Conservation (phyloP, 495 filamentous ascomycete genomes). For the Hypoxylon crocopeplum region DNA sequence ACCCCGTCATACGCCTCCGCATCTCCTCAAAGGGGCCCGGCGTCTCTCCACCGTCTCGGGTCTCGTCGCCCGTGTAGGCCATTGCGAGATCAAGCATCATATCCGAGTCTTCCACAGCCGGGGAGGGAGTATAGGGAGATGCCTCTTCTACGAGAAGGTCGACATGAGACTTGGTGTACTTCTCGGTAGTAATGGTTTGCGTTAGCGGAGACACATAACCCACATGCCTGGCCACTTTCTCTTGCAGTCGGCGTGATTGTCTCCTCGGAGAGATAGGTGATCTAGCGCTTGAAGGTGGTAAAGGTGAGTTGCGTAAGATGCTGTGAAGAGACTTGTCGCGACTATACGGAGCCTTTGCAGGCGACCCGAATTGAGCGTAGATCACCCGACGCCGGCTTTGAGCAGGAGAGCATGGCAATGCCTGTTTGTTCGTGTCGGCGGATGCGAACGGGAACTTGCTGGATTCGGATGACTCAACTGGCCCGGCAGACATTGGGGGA, state of each 20-base stretch:
- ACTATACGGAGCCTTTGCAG: slow-evolving; percentile 62
- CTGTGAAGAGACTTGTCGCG: slow-evolving; percentile 70
- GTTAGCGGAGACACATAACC: slow-evolving; percentile 61
- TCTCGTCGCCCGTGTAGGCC: slow-evolving; percentile 56
- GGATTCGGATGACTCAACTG: slow-evolving; percentile 45
- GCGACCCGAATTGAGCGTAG: slow-evolving; percentile 21
- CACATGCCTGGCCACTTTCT: slow-evolving; percentile 54
- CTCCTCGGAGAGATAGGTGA: slow-evolving; percentile 56
- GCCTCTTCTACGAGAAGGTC: slow-evolving; percentile 59
- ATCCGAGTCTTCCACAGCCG: slow-evolving; percentile 41
- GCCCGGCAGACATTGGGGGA: slow-evolving; percentile 56
- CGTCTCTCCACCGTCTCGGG: slow-evolving; percentile 60
- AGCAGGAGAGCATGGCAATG: slow-evolving; percentile 27
- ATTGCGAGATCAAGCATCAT: slow-evolving; percentile 53
- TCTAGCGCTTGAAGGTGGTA: slow-evolving; percentile 54
- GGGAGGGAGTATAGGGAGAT: slow-evolving; percentile 54
- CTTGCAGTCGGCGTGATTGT: slow-evolving; percentile 56
- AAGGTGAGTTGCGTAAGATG: slow-evolving; percentile 79
- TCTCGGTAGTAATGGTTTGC: slow-evolving; percentile 62
- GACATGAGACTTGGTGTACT: slow-evolving; percentile 62
- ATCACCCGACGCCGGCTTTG: slow-evolving; percentile 33
- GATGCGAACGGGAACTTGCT: slow-evolving; percentile 50
- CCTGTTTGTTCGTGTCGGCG: slow-evolving; percentile 25
- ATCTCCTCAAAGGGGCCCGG: slow-evolving; percentile 65
- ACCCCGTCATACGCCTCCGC: slow-evolving; percentile 56